phyloP scores from a whole-genome alignment of 306 rosid genomes.

The Cicer chorassanicum region DNA sequence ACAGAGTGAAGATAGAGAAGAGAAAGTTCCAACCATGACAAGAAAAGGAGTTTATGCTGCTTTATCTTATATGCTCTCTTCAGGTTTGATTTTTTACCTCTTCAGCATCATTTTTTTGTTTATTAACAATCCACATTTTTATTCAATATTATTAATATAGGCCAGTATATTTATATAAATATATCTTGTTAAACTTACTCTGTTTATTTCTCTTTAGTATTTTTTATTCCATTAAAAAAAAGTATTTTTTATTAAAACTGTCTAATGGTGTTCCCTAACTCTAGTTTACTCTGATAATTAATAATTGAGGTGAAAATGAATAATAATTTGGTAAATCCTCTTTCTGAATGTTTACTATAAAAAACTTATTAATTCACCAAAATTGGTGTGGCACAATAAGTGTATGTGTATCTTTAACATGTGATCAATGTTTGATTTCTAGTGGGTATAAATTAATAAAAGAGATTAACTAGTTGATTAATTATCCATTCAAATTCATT shows the following conservation, averaged over 20 bases:
- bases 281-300: neutral
- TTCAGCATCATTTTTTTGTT: neutral
- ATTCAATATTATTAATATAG: neutral
- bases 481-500: no score
- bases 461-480: neutral
- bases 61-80: conserved; percentile 70
- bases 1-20: conserved; percentile 34
- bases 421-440: no score
- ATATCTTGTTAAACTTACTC: neutral
- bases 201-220: neutral
- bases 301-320: neutral
- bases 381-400: neutral
- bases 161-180: neutral
- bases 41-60: conserved; percentile 70
- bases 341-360: neutral
- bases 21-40: conserved; percentile 55
- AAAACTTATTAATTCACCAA: neutral
- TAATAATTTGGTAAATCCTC: neutral
- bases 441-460: no score
- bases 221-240: neutral
- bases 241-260: neutral
- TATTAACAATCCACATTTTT: neutral
- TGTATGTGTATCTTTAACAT: no score
- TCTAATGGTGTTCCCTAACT: neutral
- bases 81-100: conserved; percentile 51